These are phyloP conservation scores for Fraxinus ornus DNA, from an alignment of 305 asterid genomes.

Conservation along the genomic window DNA sequence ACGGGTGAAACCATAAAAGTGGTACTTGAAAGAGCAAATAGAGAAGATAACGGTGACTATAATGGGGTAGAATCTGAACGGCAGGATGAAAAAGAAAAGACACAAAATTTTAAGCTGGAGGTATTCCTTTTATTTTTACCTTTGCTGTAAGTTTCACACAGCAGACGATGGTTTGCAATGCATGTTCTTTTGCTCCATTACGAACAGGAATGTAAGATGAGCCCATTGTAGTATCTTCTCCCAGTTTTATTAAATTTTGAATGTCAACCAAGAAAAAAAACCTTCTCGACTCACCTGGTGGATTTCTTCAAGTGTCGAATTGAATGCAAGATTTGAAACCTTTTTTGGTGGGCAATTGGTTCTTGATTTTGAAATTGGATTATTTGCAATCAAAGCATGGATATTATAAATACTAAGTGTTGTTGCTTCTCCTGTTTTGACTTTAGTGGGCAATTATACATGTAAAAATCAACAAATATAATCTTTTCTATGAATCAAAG, in stretches of 20 bases:
- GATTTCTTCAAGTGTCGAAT: not conserved
- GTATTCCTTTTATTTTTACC: slow-evolving; percentile 30
- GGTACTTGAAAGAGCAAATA: slow-evolving; percentile 67
- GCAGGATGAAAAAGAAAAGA: slow-evolving; percentile 57
- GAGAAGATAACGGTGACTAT: slow-evolving; percentile 69
- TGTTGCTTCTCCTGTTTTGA: not conserved
- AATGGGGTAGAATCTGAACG: slow-evolving; percentile 55
- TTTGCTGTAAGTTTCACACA: not conserved
- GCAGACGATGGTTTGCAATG: not conserved
- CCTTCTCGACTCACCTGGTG: not conserved
- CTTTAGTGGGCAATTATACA: not conserved
- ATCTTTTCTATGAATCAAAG: slow-evolving; percentile 10
- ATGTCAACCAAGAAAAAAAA: not conserved
- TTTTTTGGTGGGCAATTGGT: not conserved
- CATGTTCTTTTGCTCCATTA: not conserved
- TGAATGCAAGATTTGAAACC: not conserved
- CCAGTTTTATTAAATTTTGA: not conserved
- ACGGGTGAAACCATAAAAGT: slow-evolving; percentile 91
- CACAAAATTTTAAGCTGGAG: slow-evolving; percentile 86
- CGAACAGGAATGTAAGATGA: not conserved
- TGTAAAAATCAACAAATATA: not conserved
- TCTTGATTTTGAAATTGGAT: not conserved
- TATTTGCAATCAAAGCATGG: not conserved
- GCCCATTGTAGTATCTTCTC: not conserved
- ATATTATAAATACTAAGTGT: not conserved